Evolutionary conservation across 2,329 filamentous ascomycete species (phyloP).

Genomic region (Aspergillus sp.): DNA sequence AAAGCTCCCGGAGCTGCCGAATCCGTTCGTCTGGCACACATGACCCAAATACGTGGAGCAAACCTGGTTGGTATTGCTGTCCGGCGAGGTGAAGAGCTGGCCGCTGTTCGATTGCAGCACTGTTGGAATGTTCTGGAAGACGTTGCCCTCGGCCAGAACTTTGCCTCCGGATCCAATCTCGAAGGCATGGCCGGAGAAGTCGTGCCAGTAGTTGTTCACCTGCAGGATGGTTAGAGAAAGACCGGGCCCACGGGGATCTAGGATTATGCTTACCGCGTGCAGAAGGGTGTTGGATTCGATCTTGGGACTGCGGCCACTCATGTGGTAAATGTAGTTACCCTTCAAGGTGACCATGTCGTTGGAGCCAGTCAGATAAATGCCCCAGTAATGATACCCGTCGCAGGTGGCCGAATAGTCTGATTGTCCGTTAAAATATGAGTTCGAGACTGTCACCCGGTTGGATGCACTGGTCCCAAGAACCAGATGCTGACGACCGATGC

Average conservation of each 20-base stretch:
- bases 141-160: constrained; percentile 58
- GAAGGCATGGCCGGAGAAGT: constrained; percentile 58
- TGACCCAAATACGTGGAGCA: constrained; percentile 52
- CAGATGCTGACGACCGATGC: constrained; percentile 60
- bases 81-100: constrained; percentile 39
- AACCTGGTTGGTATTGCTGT: constrained; percentile 36
- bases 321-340: constrained; percentile 62
- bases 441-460: constrained; percentile 59
- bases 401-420: constrained; percentile 58
- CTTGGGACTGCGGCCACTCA: constrained; percentile 59
- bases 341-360: constrained; percentile 59
- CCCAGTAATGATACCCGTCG: constrained; percentile 62
- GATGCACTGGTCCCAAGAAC: constrained; percentile 56
- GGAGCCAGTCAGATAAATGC: constrained; percentile 56
- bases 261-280: constrained; percentile 45
- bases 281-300: constrained; percentile 56
- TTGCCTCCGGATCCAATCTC: constrained; percentile 47
- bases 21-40: constrained; percentile 54
- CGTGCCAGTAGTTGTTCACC: constrained; percentile 61
- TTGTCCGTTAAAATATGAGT: constrained; percentile 58
- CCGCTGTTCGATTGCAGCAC: constrained; percentile 34
- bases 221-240: background rate
- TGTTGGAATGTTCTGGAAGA: constrained; percentile 57
- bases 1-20: constrained; percentile 37
- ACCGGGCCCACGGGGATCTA: background rate